phyloP scores from a whole-genome alignment of 192 early-diverging fungal genomes.

The Rhizophlyctis rosea region DNA sequence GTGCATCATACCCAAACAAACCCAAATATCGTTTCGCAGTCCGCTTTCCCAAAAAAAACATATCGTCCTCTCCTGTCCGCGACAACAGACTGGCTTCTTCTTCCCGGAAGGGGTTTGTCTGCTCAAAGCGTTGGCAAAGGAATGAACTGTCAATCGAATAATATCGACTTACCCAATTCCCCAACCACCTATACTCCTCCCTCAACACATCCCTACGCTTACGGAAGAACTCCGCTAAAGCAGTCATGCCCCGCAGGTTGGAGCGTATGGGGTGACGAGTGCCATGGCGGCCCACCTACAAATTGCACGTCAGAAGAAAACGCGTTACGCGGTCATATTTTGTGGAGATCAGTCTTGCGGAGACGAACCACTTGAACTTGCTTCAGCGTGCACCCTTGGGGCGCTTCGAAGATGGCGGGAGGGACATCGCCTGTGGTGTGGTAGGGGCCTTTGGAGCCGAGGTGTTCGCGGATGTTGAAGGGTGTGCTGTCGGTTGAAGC shows the following conservation, averaged over 20 bases:
- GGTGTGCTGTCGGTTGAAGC: too few species aligned
- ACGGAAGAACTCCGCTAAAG: not conserved
- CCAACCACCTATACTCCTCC: not conserved
- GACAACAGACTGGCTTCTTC: not conserved
- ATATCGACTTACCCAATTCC: constrained; percentile 1
- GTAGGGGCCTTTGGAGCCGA: too few species aligned
- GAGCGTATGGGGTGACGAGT: not conserved
- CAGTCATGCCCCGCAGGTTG: not conserved
- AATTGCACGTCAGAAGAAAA: not conserved
- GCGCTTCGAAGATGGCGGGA: not conserved
- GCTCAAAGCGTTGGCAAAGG: not conserved
- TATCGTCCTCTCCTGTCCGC: not conserved
- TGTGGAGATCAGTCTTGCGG: not conserved
- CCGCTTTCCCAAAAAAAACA: constrained; percentile 3
- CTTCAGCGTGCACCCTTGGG: not conserved
- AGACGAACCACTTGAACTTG: constrained; percentile 7
- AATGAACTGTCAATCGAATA: not conserved
- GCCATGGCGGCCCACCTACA: constrained; percentile 3
- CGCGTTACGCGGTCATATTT: too few species aligned
- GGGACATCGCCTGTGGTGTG: too few species aligned
- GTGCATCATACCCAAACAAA: constrained; percentile 8
- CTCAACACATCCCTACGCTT: not conserved
- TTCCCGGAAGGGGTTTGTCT: not conserved
- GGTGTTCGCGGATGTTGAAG: too few species aligned
- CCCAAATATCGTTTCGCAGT: not conserved